A percentile compares a stretch with the other conserved stretches of the same genome.
Conservation (phyloP, 1,284 basidiomycete species). For the Ustilago crameri region DNA sequence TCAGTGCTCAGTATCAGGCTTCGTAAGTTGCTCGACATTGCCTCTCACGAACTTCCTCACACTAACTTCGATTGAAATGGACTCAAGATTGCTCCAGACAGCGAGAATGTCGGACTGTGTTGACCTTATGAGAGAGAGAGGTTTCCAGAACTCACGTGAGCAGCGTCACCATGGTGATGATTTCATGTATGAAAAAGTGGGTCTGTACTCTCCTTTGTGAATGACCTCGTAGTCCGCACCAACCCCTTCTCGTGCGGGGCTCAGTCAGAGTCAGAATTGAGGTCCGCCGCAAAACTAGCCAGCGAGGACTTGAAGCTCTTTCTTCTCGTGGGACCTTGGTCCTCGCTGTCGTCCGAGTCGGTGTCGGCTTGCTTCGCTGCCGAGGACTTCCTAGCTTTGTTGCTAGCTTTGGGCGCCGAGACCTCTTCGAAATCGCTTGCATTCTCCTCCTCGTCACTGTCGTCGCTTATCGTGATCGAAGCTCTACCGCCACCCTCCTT, state of each 20-base stretch:
- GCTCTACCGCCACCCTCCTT: background rate
- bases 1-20: constrained; percentile 26
- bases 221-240: too few relatives aligned
- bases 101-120: too few relatives aligned
- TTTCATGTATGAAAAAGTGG: too few relatives aligned
- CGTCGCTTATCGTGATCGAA: background rate
- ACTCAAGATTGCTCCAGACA: too few relatives aligned
- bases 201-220: too few relatives aligned
- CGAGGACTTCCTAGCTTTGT: background rate
- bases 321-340: constrained; percentile 26
- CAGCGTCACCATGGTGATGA: too few relatives aligned
- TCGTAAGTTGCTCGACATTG: too few relatives aligned
- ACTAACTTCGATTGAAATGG: too few relatives aligned
- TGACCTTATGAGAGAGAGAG: too few relatives aligned
- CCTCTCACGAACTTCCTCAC: too few relatives aligned
- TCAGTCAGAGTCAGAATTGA: constrained; percentile 48
- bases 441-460: constrained; percentile 11
- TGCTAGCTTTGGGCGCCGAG: background rate
- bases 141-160: too few relatives aligned
- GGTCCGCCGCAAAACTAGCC: constrained; percentile 45
- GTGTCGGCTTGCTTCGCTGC: background rate
- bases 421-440: constrained; percentile 27
- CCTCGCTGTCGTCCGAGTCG: constrained; percentile 28
- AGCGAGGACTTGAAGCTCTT: constrained; percentile 43
- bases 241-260: too few relatives aligned